Evolutionary conservation across 768 basidiomycete genomes (phyloP).

Genomic region (Holtermannia corniformis): DNA sequence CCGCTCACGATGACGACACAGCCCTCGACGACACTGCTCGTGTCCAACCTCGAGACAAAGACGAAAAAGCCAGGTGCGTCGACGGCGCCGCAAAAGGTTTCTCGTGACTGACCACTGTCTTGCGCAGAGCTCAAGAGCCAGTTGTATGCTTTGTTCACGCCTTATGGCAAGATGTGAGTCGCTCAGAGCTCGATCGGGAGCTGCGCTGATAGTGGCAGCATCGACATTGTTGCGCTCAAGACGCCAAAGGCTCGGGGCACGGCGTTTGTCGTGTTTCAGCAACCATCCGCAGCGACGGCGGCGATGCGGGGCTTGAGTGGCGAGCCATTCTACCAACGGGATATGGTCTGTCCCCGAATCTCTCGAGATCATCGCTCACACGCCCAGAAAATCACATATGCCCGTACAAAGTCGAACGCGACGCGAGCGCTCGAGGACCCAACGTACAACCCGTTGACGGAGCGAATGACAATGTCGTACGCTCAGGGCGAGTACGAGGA

Average conservation of each 20-base stretch:
- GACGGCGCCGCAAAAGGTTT: neutral
- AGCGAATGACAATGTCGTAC: constrained; percentile 33
- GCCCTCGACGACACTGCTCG: constrained; percentile 79
- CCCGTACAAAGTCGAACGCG: constrained; percentile 79
- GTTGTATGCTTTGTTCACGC: constrained; percentile 79
- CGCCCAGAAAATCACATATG: constrained; percentile 75
- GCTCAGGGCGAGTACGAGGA: constrained; percentile 46
- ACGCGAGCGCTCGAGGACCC: constrained; percentile 64
- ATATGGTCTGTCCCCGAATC: constrained; percentile 55
- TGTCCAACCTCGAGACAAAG: constrained; percentile 89
- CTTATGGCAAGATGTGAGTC: constrained; percentile 68
- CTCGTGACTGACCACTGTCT: neutral
- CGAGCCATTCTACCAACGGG: constrained; percentile 85
- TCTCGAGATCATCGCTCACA: neutral
- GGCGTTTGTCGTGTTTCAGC: constrained; percentile 91
- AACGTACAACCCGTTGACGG: constrained; percentile 38
- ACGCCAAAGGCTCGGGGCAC: constrained; percentile 78
- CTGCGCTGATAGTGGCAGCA: constrained; percentile 29
- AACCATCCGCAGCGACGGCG: constrained; percentile 79
- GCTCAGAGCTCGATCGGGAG: constrained; percentile 1
- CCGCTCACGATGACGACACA: constrained; percentile 47
- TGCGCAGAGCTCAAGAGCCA: constrained; percentile 60
- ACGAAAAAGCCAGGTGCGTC: constrained; percentile 61
- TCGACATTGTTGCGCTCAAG: constrained; percentile 88
- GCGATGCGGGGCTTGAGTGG: constrained; percentile 90